Evolutionary conservation across 495 filamentous ascomycete genomes (phyloP), one percentile per base, ranked within the genome.

Genomic region (Cetradonia linearis): DNA sequence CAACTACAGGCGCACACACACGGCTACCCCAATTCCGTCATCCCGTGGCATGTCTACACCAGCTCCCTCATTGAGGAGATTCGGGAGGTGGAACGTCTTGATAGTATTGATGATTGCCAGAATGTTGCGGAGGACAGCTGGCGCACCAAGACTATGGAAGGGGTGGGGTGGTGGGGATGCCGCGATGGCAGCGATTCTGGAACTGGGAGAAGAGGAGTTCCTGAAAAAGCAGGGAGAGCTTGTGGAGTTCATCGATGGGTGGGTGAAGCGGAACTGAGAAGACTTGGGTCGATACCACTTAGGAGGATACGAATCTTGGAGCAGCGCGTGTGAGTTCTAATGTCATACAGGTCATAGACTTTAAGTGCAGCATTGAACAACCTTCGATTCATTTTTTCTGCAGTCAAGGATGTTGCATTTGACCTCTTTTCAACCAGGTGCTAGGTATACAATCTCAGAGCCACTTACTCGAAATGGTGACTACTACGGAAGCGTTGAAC

Each of bases 1-100:
- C 23, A n/a, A 28, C 63, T n/a, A 49, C 61, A 0, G 66, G 67
- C 11, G 56, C 60, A 2, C 67, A 69, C n/a, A 27, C 66, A 62
- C 36, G 66, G 66, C 18, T 61, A 61, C 30, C 46, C 46, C 37
- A 42, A 63, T 25, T 5, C 61, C 1, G 38, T 65, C 28, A 46
- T 50, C 8, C 55, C 54, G 10, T 50, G 46, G 46, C 7, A 23
- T 0, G 2, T 52, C 10, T 52, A 52, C 27, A 4, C 1, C 28
- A 3, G 0, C 0, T 52, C 28, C 11, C 14, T 10, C 1, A 31
- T 52, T 10, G 23, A 52, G 1, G 7, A 16, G 0, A 30, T 52
- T 6, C 5, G 30, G 2, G 5, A 27, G 9, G 30, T 34, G 8
- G 10, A n/a, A 34, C 0, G 1, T n/a, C 30, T 52, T 33, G 14